Percentiles rank a stretch among this genome's conserved stretches.
Evolutionary conservation across 306 rosid genomes (phyloP).

Genomic region (barrel medic (Medicago truncatula)): MtrunA17r5.0-ANR NC_053042.1:53941001-53941500

Average conservation of each 20-base stretch:
- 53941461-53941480: conserved; percentile 99
- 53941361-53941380: conserved; percentile 13
- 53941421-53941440: conserved; percentile 26
- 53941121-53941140: conserved; percentile 25
- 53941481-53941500: conserved; percentile 94
- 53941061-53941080: conserved; percentile 2
- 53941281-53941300: conserved; percentile 15
- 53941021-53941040: conserved; percentile 54
- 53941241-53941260: not conserved
- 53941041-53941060: conserved; percentile 23
- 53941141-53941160: conserved; percentile 25
- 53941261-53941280: conserved; percentile 3
- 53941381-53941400: conserved; percentile 20
- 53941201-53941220: not conserved
- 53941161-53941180: conserved; percentile 18
- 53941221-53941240: conserved; percentile 12
- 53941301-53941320: conserved; percentile 31
- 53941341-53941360: conserved; percentile 1
- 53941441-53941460: conserved; percentile 95
- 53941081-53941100: conserved; percentile 31
- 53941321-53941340: conserved; percentile 2
- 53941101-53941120: not conserved
- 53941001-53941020: conserved; percentile 88
- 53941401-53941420: conserved; percentile 19
- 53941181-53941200: conserved; percentile 16